Conservation (phyloP, 331 rosid genomes). For the Acacia concinna region DNA sequence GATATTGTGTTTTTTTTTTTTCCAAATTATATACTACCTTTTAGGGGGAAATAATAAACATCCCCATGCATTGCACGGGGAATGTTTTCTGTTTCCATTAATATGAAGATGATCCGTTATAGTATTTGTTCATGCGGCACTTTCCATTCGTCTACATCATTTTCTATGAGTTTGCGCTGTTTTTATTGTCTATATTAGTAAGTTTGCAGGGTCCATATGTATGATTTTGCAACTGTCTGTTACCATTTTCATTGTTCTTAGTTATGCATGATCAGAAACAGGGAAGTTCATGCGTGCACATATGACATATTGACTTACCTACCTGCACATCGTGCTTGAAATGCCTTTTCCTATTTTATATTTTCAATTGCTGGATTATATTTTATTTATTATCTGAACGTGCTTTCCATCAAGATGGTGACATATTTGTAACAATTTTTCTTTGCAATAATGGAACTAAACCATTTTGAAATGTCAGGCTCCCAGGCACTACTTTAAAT, state of each 20-base stretch:
- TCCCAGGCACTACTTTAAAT: background rate
- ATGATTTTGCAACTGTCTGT: background rate
- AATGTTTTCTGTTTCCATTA: background rate
- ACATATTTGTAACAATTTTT: background rate
- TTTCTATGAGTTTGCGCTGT: background rate
- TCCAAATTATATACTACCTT: background rate
- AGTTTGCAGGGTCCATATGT: background rate
- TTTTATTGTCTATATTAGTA: background rate
- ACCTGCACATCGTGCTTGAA: background rate
- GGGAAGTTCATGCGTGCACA: background rate
- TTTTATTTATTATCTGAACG: background rate
- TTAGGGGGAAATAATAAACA: background rate
- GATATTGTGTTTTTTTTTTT: background rate
- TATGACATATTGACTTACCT: background rate
- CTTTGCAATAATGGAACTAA: background rate
- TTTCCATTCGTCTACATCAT: background rate
- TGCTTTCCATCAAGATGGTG: conserved; percentile 10
- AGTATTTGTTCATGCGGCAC: background rate
- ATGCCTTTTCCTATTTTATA: conserved; percentile 4
- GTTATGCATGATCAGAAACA: background rate
- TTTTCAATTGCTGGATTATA: background rate
- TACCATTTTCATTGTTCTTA: background rate
- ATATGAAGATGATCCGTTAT: background rate
- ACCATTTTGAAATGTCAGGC: background rate
- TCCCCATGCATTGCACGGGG: background rate